These are phyloP conservation scores for Lepiota venenata DNA, from an alignment of 768 basidiomycete genomes.

Conservation along the genomic window DNA sequence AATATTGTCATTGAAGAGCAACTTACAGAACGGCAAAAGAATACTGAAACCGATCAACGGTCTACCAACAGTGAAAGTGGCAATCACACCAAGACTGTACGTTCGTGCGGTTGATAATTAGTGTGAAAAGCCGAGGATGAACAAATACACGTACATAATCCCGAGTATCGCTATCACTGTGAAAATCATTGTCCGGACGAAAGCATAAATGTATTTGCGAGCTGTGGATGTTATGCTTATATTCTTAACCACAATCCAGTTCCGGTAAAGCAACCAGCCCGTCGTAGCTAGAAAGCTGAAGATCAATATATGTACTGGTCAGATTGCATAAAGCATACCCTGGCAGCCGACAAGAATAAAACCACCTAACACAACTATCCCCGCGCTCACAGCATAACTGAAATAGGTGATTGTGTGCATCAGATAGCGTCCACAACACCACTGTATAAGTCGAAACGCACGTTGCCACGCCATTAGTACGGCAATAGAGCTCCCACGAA, in stretches of 20 bases:
- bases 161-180: conserved; percentile 1
- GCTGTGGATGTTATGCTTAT: conserved; percentile 6
- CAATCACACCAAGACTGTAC: background rate
- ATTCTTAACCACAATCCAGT: conserved; percentile 5
- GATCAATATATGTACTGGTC: background rate
- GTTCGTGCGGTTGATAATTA: background rate
- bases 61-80: background rate
- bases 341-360: background rate
- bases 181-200: conserved; percentile 2
- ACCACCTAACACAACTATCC: background rate
- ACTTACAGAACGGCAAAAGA: conserved; percentile 3
- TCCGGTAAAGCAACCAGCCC: conserved; percentile 5
- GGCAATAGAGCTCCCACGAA: background rate
- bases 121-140: background rate
- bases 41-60: background rate
- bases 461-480: background rate
- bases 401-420: background rate
- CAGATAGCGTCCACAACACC: background rate
- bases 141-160: background rate
- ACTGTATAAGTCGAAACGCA: background rate
- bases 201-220: conserved; percentile 7
- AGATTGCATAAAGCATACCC: background rate
- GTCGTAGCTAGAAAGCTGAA: background rate
- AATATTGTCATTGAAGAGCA: background rate
- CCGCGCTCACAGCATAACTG: background rate